Base-by-base conservation (phyloP, 75 land plant genomes). In the Selaginella tamariscina region DNA sequence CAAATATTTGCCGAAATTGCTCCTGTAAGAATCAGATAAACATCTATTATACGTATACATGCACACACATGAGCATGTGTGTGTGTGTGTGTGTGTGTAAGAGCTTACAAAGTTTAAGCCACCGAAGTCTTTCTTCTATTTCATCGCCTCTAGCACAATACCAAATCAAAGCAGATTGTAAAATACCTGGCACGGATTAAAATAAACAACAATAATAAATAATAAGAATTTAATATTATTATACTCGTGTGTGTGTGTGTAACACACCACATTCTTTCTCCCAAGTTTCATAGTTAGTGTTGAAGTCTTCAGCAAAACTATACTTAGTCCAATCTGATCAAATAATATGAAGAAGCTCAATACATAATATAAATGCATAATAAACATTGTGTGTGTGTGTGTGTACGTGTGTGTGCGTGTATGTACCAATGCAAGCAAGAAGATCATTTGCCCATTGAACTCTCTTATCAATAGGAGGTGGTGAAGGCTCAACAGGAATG, bases 51-150 rank as follows among this genome's bases (percentile, higher is more conserved):
- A 39, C 49, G 49, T 5, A n/a, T n/a, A n/a, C n/a, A n/a, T n/a
- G n/a, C 54, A 49, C 20, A 13, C 20, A 13, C 54, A 13, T 49
- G 13, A 49, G 54, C 11, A 11, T 11, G 11, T 49, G 11, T 11
- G 20, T 11, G 54, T 11, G 11, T 20, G 20, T 49, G 18, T 20
- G 18, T 11, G 20, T 49, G 20, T 11, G 63, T 59, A 9, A 26
- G 30, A 65, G 15, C 66, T 2, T 65, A 65, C 66, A 24, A 23
- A 29, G 29, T 65, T 65, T 1, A 65, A 20, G 2, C 26, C 66
- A 24, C 66, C 66, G 29, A 65, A 65, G 30, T 65, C 66, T 20
- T 65, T 65, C 66, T 31, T 65, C 66, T 2, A 65, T 26, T 20
- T 65, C 66, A 18, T 65, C 15, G 24, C 66, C 66, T 65, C 29